Evolutionary conservation across 1,139 yeast genomes (phyloP), one percentile per base, ranked within the genome.

Genomic region (Chernovozyma sophiae-reginae): DNA sequence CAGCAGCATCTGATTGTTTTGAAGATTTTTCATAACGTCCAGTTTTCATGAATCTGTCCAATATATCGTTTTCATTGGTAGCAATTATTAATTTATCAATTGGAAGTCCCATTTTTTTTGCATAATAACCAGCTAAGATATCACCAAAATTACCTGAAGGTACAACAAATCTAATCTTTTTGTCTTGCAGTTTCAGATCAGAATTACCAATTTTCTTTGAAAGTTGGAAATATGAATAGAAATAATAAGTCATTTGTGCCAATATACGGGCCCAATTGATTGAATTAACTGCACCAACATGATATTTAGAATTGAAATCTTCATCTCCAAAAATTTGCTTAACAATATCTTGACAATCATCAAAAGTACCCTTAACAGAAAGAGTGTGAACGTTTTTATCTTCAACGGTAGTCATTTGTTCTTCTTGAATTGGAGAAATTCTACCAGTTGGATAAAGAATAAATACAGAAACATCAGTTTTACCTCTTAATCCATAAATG

Each of bases 131-230:
- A 24, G 98, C 98, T 41, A 94, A 77, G 42, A 92, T 90, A 57
- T 92, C 98, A 56, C 98, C 98, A 62, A 92, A 92, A 72, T 92
- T 92, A 55, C 98, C 98, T 40, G 95, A 84, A 51, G 98, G 98
- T 33, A 92, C 98, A 34, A 92, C 95, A 56, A 78, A 92, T 52
- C 87, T 82, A 40, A 86, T 78, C 49, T 77, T 77, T 35, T 62
- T 40, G 8, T 30, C 17, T n/a, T n/a, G n/a, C n/a, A n/a, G n/a
- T n/a, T n/a, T n/a, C n/a, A n/a, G n/a, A 3, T 16, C 35, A 26
- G 56, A 48, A 31, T 57, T 53, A 35, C 67, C 65, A 28, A 67
- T 55, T 37, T 63, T 54, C 49, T 77, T 77, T 44, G 62, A 55
- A 43, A 89, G 72, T 56, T 81, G 81, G 75, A 92, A 90, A 69